These are phyloP conservation scores for Suillus weaverae DNA, from an alignment of 768 basidiomycete genomes.

Conservation along the genomic window DNA sequence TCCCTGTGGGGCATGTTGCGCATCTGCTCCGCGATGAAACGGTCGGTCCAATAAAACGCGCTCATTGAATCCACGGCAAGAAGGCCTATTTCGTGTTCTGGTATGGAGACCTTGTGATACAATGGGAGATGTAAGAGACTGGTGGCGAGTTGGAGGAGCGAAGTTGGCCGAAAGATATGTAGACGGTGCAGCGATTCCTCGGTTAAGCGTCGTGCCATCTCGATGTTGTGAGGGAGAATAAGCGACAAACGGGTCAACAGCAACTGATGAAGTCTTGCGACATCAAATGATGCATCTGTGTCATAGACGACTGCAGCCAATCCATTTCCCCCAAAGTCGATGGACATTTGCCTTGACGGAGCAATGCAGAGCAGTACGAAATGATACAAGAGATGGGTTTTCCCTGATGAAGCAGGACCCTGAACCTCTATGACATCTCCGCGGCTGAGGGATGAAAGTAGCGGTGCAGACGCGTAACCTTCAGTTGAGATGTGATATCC, in stretches of 20 bases:
- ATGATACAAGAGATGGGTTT: conserved; percentile 75
- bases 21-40: conserved; percentile 59
- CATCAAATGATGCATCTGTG: conserved; percentile 64
- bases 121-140: conserved; percentile 59
- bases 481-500: conserved; percentile 32
- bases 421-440: conserved; percentile 78
- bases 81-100: conserved; percentile 58
- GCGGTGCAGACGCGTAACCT: conserved; percentile 24
- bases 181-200: conserved; percentile 49
- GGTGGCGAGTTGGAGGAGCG: conserved; percentile 66
- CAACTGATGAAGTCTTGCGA: conserved; percentile 52
- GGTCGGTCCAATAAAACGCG: conserved; percentile 77
- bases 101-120: conserved; percentile 50
- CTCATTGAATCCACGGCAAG: conserved; percentile 77
- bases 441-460: conserved; percentile 35
- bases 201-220: conserved; percentile 29
- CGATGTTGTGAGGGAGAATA: conserved; percentile 24
- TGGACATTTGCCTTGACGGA: conserved; percentile 35
- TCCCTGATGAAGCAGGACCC: conserved; percentile 72
- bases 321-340: conserved; percentile 55
- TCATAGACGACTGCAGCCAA: conserved; percentile 71
- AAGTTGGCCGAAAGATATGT: conserved; percentile 69
- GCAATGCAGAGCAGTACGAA: conserved; percentile 59
- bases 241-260: conserved; percentile 47
- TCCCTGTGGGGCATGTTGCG: conserved; percentile 22